These are phyloP conservation scores for Rhypophila decipiens DNA, from an alignment of 495 filamentous ascomycete species.

Conservation along the genomic window DNA sequence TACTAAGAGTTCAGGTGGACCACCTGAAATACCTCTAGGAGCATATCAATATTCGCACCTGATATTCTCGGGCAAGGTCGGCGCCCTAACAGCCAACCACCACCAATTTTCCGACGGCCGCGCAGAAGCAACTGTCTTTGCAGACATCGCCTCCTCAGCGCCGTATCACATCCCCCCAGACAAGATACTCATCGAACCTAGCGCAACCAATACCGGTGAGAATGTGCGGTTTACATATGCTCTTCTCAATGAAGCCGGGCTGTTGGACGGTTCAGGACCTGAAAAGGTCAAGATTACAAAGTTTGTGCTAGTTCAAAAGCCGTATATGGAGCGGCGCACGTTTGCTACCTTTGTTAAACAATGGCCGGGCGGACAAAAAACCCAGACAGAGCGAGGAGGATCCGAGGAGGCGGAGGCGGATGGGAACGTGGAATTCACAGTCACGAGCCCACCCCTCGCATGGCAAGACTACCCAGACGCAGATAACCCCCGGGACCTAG, in stretches of 20 bases:
- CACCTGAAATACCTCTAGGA: too few relatives aligned
- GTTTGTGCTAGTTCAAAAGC: conserved; percentile 32
- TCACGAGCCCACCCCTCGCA: conserved; percentile 25
- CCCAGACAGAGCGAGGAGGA: not conserved
- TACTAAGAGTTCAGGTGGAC: too few relatives aligned
- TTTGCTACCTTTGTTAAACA: conserved; percentile 35
- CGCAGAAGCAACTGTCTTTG: conserved; percentile 33
- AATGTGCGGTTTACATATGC: conserved; percentile 33
- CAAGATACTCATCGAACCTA: conserved; percentile 24
- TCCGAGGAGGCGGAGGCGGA: not conserved
- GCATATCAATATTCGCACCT: conserved; percentile 9
- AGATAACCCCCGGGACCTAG: conserved; percentile 25
- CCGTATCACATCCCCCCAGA: conserved; percentile 21
- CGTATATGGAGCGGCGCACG: conserved; percentile 36
- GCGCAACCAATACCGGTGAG: conserved; percentile 34
- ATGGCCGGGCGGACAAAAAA: conserved; percentile 20
- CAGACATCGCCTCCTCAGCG: conserved; percentile 10
- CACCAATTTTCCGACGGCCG: too few relatives aligned
- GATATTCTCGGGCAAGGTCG: conserved; percentile 31
- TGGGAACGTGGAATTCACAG: conserved; percentile 15
- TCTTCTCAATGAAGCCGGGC: conserved; percentile 16
- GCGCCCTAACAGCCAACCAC: conserved; percentile 26
- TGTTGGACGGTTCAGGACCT: conserved; percentile 2
- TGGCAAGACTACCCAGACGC: conserved; percentile 28
- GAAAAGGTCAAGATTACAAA: not conserved